These are phyloP conservation scores for Furcasterigmium sp. DNA, from an alignment of 2,329 filamentous ascomycete species.

Conservation along the genomic window DNA sequence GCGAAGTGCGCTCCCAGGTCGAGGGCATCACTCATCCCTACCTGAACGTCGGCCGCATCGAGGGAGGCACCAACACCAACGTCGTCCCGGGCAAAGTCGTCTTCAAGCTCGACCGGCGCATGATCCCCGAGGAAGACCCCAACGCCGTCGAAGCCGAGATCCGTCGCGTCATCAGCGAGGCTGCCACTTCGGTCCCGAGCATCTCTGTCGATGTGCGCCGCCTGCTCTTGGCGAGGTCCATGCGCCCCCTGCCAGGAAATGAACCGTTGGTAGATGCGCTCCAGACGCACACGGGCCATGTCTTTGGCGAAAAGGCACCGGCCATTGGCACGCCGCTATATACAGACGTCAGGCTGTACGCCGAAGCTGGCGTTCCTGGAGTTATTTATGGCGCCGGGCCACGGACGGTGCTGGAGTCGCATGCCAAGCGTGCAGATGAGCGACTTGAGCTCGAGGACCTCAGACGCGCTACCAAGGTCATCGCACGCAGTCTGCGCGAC, in stretches of 20 bases:
- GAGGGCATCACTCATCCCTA: slow-evolving; percentile 8
- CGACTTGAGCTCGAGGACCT: slow-evolving; percentile 7
- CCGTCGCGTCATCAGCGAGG: slow-evolving; percentile 2
- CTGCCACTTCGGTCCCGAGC: background rate
- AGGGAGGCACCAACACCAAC: slow-evolving; percentile 9
- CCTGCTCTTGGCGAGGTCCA: slow-evolving; percentile 5
- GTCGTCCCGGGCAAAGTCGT: slow-evolving; percentile 7
- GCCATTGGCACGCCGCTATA: slow-evolving; percentile 6
- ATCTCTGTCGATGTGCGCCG: slow-evolving; percentile 4
- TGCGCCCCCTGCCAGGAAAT: slow-evolving; percentile 5
- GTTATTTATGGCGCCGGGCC: slow-evolving; percentile 9
- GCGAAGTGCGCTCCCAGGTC: slow-evolving; percentile 3
- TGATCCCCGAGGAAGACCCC: slow-evolving; percentile 7
- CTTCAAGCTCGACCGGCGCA: slow-evolving; percentile 9
- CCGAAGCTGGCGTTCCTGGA: slow-evolving; percentile 7
- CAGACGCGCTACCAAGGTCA: slow-evolving; percentile 4
- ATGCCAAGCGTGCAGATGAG: slow-evolving; percentile 9
- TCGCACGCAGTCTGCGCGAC: slow-evolving; percentile 3
- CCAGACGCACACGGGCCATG: slow-evolving; percentile 1
- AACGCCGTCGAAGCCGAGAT: slow-evolving; percentile 7
- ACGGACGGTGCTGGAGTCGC: slow-evolving; percentile 7
- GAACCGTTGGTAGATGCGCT: slow-evolving; percentile 4
- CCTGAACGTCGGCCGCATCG: slow-evolving; percentile 10
- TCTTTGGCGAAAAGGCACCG: slow-evolving; percentile 2
- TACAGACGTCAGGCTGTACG: slow-evolving; percentile 8